Percentiles rank a stretch among this genome's conserved stretches.
phyloP scores from a whole-genome alignment of 73 alveolate species.

The Vitrella brassicaformis region DNA sequence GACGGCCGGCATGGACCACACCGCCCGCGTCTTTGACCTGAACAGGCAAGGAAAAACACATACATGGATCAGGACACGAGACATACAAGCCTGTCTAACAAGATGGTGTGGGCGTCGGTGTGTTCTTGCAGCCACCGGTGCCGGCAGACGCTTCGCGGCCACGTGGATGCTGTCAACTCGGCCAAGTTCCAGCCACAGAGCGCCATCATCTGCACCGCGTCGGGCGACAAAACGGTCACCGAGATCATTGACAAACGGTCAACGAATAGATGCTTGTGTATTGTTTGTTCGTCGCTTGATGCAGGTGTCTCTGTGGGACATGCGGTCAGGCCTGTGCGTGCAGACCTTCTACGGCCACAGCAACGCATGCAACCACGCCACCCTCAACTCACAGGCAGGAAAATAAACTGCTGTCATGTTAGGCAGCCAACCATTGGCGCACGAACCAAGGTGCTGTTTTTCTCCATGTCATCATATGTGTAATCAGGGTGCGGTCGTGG shows the following conservation, averaged over 20 bases:
- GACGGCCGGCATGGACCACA: slow-evolving; percentile 92
- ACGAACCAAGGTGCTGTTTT: not conserved
- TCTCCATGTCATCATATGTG: not conserved
- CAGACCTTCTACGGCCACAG: slow-evolving; percentile 97
- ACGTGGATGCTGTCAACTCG: slow-evolving; percentile 93
- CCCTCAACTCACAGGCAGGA: slow-evolving; percentile 58
- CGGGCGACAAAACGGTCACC: slow-evolving; percentile 91
- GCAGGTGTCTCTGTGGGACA: slow-evolving; percentile 87
- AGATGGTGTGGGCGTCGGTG: not conserved
- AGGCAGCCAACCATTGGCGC: not conserved
- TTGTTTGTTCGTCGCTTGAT: not conserved
- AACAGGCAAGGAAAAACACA: not conserved
- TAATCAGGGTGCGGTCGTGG: slow-evolving; percentile 77
- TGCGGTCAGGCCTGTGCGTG: slow-evolving; percentile 87
- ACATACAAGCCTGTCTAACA: not conserved
- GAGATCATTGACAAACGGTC: no score
- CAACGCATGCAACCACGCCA: slow-evolving; percentile 85
- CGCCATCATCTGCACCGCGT: slow-evolving; percentile 83
- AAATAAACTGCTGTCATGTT: not conserved
- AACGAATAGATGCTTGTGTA: no score
- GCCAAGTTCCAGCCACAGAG: slow-evolving; percentile 86
- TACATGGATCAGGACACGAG: not conserved
- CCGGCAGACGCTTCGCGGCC: slow-evolving; percentile 95
- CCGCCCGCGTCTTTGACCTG: slow-evolving; percentile 76
- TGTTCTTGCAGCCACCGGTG: not conserved